These are phyloP conservation scores for Chaetomiaceae sp. DNA, from an alignment of 2,329 filamentous ascomycete species.

Conservation along the genomic window DNA sequence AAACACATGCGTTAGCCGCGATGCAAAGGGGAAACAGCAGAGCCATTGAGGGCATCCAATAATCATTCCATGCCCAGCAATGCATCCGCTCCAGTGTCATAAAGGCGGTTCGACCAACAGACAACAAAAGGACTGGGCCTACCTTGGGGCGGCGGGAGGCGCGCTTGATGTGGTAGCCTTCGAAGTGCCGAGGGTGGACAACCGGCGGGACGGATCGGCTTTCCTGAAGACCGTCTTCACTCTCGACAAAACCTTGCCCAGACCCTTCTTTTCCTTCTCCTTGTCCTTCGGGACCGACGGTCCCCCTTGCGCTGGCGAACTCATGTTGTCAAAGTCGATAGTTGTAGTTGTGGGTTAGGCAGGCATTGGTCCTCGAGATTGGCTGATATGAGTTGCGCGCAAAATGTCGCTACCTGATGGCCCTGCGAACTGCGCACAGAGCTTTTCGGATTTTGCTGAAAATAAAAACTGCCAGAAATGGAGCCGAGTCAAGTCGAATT, in stretches of 20 bases:
- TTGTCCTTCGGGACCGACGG: constrained; percentile 34
- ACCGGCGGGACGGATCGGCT: constrained; percentile 29
- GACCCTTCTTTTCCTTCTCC: constrained; percentile 41
- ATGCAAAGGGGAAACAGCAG: no score
- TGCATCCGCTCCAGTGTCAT: not conserved
- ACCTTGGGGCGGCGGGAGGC: constrained; percentile 17
- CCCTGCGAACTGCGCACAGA: no score
- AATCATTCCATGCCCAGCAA: not conserved
- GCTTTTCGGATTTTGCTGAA: no score
- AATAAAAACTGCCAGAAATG: no score
- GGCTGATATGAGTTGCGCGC: not conserved
- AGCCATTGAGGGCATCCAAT: no score
- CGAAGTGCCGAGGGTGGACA: constrained; percentile 17
- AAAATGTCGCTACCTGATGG: no score
- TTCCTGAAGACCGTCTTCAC: constrained; percentile 47
- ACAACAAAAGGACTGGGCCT: not conserved
- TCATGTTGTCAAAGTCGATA: constrained; percentile 31
- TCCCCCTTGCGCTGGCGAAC: constrained; percentile 36
- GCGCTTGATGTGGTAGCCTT: constrained; percentile 16
- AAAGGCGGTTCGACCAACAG: not conserved
- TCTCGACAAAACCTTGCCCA: constrained; percentile 43
- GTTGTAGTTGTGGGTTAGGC: not conserved
- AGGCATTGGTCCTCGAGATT: not conserved
- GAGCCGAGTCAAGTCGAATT: no score
- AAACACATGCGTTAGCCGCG: constrained; percentile 1